Evolutionary conservation across 2,329 filamentous ascomycete genomes (phyloP).

Genomic region (Fusarium transvaalense): DNA sequence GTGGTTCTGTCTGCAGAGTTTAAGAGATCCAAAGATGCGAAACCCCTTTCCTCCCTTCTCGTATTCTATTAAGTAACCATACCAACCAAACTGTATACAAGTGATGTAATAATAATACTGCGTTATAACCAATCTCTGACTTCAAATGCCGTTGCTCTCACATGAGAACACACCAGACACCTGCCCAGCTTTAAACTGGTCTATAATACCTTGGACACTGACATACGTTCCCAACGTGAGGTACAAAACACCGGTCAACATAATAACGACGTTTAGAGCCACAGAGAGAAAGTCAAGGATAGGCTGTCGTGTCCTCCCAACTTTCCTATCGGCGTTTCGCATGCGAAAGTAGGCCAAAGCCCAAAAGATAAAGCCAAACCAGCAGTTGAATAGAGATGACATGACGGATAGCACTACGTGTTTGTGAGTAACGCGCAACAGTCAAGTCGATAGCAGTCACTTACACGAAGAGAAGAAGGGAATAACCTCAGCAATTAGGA

Average conservation of each 20-base stretch:
- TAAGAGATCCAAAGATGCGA: background rate
- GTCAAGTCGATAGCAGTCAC: slow-evolving; percentile 25
- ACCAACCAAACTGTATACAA: background rate
- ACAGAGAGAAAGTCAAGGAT: slow-evolving; percentile 66
- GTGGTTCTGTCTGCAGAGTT: background rate
- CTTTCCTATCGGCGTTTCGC: slow-evolving; percentile 71
- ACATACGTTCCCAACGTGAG: slow-evolving; percentile 84
- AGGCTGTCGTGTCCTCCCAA: slow-evolving; percentile 63
- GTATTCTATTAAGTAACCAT: background rate
- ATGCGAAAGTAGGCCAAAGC: slow-evolving; percentile 83
- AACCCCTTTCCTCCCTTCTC: background rate
- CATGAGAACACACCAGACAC: slow-evolving; percentile 84
- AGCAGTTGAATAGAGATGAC: slow-evolving; percentile 90
- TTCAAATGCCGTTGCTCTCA: slow-evolving; percentile 72
- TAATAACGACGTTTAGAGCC: slow-evolving; percentile 78
- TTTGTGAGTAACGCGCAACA: slow-evolving; percentile 1
- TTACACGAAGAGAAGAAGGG: slow-evolving; percentile 86
- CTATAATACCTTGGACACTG: slow-evolving; percentile 78
- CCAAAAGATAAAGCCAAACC: slow-evolving; percentile 97
- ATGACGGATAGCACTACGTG: slow-evolving; percentile 72
- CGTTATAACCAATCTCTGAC: rapidly evolving
- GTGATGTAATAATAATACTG: background rate
- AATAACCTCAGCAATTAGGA: slow-evolving; percentile 91
- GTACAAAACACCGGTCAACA: slow-evolving; percentile 81
- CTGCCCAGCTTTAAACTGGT: slow-evolving; percentile 74